Percentiles rank a stretch among this genome's conserved stretches.
Conservation (phyloP, 257 asterid species). For the Verbena officinalis region DNA sequence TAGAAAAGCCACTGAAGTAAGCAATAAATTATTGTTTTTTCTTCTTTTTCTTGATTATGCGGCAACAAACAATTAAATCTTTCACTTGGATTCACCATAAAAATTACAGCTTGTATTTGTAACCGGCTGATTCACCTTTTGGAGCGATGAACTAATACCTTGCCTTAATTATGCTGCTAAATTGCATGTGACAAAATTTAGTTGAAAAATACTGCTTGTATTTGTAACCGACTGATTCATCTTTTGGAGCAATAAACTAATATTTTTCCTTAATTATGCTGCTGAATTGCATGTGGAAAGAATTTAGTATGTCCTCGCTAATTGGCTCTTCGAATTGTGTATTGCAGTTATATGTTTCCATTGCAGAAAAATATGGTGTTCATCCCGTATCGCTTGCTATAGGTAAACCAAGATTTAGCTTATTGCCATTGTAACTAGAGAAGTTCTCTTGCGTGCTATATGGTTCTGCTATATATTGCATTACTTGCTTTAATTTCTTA, state of each 20-base stretch:
- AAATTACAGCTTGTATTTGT: too few species aligned
- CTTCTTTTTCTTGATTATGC: conserved; percentile 17
- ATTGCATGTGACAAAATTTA: conserved; percentile 11
- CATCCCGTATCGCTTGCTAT: conserved; percentile 86
- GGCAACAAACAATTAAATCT: not conserved
- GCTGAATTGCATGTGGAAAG: conserved; percentile 12
- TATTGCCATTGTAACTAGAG: conserved; percentile 1
- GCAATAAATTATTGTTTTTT: conserved; percentile 24
- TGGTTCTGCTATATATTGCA: conserved; percentile 9
- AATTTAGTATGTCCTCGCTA: conserved; percentile 14
- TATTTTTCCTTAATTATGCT: not conserved
- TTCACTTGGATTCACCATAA: not conserved
- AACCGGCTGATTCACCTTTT: conserved; percentile 10
- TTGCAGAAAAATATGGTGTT: conserved; percentile 54
- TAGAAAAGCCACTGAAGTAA: conserved; percentile 63
- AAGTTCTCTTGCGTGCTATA: conserved; percentile 3
- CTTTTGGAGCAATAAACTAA: conserved; percentile 10
- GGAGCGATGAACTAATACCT: conserved; percentile 3
- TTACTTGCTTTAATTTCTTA: conserved; percentile 6
- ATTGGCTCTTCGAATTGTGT: conserved; percentile 26
- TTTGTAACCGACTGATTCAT: too few species aligned
- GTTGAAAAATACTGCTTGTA: too few species aligned
- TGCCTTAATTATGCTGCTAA: conserved; percentile 2
- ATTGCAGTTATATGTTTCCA: conserved; percentile 63
- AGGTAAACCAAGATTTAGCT: conserved; percentile 46